A percentile compares a stretch with the other conserved stretches of the same genome.
These are phyloP conservation scores for Alloteropsis angusta DNA, from an alignment of 202 grass and related monocot genomes.

Conservation along the genomic window DNA sequence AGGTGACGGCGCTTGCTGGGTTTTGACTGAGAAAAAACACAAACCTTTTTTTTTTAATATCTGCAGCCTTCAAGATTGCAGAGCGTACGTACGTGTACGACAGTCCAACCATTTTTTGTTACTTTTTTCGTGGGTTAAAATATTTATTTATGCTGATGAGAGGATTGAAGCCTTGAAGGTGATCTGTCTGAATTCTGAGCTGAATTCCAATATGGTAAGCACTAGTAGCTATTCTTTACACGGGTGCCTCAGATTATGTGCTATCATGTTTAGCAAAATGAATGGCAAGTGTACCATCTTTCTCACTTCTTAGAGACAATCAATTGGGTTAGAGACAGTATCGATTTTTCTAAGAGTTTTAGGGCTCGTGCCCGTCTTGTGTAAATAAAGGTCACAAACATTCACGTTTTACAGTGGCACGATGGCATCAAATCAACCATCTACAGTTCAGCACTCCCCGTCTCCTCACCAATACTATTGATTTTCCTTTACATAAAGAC, in stretches of 20 bases:
- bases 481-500: background rate
- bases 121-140: background rate
- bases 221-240: background rate
- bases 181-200: background rate
- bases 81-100: background rate
- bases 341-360: background rate
- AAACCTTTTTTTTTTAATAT: background rate
- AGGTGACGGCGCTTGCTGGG: background rate
- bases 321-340: background rate
- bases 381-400: too few species aligned
- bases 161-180: background rate
- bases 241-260: background rate
- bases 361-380: too few species aligned
- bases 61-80: background rate
- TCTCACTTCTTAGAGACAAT: background rate
- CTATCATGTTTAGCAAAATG: background rate
- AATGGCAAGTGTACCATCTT: background rate
- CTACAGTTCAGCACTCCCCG: too few species aligned
- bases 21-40: background rate
- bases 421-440: too few species aligned
- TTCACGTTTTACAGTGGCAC: too few species aligned
- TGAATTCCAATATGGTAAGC: background rate
- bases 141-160: background rate
- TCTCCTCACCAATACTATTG: too few species aligned
- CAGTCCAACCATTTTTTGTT: background rate